Percentiles rank a stretch among this genome's conserved stretches.
phyloP scores from a whole-genome alignment of 768 basidiomycete species.

The Boletus huronensis region DNA sequence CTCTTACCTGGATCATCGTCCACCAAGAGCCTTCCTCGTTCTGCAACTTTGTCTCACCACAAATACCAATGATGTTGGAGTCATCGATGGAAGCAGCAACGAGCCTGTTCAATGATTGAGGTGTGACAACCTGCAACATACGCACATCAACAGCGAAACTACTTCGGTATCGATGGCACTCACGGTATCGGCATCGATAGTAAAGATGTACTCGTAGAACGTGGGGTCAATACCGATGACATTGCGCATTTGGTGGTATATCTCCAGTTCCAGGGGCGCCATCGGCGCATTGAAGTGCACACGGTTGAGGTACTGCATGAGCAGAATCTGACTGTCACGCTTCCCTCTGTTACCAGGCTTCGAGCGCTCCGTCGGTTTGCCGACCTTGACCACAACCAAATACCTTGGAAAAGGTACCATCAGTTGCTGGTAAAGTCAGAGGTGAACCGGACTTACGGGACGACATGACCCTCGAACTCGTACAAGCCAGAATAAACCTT shows the following conservation, averaged over 20 bases:
- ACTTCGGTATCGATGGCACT: slow-evolving; percentile 6
- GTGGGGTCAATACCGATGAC: slow-evolving; percentile 71
- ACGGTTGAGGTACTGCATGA: slow-evolving; percentile 66
- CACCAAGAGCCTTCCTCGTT: slow-evolving; percentile 71
- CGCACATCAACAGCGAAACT: slow-evolving; percentile 13
- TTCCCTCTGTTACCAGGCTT: slow-evolving; percentile 68
- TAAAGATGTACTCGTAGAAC: slow-evolving; percentile 76
- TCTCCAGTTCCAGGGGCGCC: slow-evolving; percentile 63
- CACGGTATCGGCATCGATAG: slow-evolving; percentile 67
- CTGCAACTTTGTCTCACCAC: slow-evolving; percentile 65
- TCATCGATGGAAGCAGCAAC: slow-evolving; percentile 61
- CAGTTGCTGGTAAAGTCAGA: not conserved
- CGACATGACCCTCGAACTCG: slow-evolving; percentile 68
- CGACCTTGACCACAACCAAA: slow-evolving; percentile 61
- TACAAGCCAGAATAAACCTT: slow-evolving; percentile 70
- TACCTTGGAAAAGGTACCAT: slow-evolving; percentile 36
- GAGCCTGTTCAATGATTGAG: slow-evolving; percentile 65
- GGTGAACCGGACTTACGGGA: slow-evolving; percentile 43
- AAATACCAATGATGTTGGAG: slow-evolving; percentile 61
- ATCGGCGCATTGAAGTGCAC: slow-evolving; percentile 69
- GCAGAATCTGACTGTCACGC: slow-evolving; percentile 62
- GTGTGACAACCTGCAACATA: slow-evolving; percentile 48
- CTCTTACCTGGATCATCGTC: slow-evolving; percentile 67
- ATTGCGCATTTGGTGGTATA: slow-evolving; percentile 73
- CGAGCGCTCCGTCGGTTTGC: slow-evolving; percentile 62